Evolutionary conservation across 257 asterid genomes (phyloP).

Genomic region (Cinchona pubescens): DNA sequence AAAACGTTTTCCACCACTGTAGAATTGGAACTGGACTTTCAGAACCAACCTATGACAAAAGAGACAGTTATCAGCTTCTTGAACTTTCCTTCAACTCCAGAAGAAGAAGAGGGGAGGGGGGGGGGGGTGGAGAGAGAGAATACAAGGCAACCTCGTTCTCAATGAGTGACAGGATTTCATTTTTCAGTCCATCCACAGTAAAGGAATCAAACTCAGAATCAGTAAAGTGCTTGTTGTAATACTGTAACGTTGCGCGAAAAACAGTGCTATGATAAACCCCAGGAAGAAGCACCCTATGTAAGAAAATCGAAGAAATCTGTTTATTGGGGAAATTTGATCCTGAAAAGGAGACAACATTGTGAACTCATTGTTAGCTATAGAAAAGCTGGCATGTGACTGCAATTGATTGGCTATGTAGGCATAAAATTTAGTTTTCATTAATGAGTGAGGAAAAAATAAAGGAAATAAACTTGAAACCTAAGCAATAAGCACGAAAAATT

Average conservation of each 20-base stretch:
- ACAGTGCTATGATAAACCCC: conserved; percentile 65
- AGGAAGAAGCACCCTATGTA: conserved; percentile 83
- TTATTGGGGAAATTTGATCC: conserved; percentile 80
- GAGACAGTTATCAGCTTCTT: conserved; percentile 24
- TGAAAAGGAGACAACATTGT: conserved; percentile 34
- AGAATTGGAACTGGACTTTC: conserved; percentile 64
- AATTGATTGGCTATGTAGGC: neutral
- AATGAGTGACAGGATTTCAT: conserved; percentile 60
- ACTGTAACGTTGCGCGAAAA: conserved; percentile 72
- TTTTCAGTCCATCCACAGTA: conserved; percentile 76
- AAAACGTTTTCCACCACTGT: conserved; percentile 69
- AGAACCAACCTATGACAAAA: conserved; percentile 57
- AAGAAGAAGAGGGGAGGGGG: neutral
- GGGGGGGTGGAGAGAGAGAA: conserved; percentile 15
- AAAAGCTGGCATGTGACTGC: neutral
- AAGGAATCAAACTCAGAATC: conserved; percentile 75
- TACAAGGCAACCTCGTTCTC: conserved; percentile 61
- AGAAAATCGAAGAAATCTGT: conserved; percentile 73
- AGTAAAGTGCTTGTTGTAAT: conserved; percentile 64
- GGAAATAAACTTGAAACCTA: neutral
- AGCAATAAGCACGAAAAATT: neutral
- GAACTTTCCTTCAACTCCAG: conserved; percentile 1
- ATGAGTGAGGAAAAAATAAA: neutral
- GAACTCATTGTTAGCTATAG: neutral
- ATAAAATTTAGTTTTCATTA: neutral